phyloP scores from a whole-genome alignment of 345 rosid genomes.

The Populus ilicifolia region DNA sequence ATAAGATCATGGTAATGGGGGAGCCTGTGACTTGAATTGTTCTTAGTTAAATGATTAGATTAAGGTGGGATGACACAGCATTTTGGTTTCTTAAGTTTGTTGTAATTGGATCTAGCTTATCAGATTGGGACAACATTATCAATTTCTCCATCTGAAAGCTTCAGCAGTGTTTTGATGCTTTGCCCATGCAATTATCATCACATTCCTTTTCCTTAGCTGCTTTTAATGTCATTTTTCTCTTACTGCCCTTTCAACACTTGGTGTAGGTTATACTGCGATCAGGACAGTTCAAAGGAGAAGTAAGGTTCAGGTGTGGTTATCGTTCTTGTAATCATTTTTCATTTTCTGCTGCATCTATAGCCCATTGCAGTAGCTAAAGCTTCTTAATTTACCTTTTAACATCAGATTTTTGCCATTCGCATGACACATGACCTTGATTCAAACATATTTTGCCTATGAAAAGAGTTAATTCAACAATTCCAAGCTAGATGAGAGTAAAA shows the following conservation, averaged over 20 bases:
- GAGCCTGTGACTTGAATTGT: neutral
- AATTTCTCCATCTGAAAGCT: too few species aligned
- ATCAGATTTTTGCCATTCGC: neutral
- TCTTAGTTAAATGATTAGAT: neutral
- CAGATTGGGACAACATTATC: neutral
- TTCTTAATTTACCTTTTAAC: neutral
- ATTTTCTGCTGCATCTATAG: slow-evolving; percentile 1
- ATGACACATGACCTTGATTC: neutral
- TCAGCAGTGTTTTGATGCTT: neutral
- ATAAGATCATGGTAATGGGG: neutral
- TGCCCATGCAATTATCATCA: neutral
- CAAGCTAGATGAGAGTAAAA: neutral
- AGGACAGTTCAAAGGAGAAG: slow-evolving; percentile 77
- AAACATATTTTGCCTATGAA: neutral
- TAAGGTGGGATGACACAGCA: too few species aligned
- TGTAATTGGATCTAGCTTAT: neutral
- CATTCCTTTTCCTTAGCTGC: neutral
- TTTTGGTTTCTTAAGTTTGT: too few species aligned
- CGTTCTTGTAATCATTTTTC: slow-evolving; percentile 9
- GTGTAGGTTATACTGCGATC: slow-evolving; percentile 68
- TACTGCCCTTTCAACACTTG: slow-evolving; percentile 12
- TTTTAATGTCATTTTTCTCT: neutral
- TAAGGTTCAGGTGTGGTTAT: slow-evolving; percentile 61
- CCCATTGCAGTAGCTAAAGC: neutral
- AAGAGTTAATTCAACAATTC: neutral